Evolutionary conservation across 768 basidiomycete species (phyloP).

Genomic region (Xerocomus brunneocitrinus): DNA sequence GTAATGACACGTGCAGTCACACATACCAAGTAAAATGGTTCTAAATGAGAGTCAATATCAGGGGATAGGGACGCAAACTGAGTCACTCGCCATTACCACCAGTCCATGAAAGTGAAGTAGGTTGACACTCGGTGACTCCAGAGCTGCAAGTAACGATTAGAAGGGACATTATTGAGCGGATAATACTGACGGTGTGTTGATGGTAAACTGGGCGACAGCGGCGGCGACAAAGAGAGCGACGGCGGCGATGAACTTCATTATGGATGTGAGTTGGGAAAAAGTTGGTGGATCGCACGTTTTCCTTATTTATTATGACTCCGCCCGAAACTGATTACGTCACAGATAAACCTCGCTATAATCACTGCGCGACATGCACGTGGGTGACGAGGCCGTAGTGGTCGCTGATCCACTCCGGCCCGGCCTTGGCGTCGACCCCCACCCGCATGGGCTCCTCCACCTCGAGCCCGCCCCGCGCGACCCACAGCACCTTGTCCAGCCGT

Average conservation of each 20-base stretch:
- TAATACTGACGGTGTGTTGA: slow-evolving; percentile 70
- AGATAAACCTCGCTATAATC: slow-evolving; percentile 10
- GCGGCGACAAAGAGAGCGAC: slow-evolving; percentile 39
- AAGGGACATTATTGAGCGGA: neutral
- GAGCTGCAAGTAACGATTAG: slow-evolving; percentile 30
- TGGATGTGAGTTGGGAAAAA: slow-evolving; percentile 17
- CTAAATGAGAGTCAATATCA: slow-evolving; percentile 29
- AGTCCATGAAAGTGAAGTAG: slow-evolving; percentile 49
- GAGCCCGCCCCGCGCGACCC: slow-evolving; percentile 44
- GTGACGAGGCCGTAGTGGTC: slow-evolving; percentile 64
- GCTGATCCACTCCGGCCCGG: slow-evolving; percentile 48
- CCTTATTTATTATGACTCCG: slow-evolving; percentile 34
- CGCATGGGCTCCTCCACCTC: slow-evolving; percentile 49
- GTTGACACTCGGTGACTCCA: slow-evolving; percentile 53
- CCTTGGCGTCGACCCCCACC: slow-evolving; percentile 54
- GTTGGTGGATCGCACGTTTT: neutral
- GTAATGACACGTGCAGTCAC: neutral
- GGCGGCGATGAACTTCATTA: slow-evolving; percentile 46
- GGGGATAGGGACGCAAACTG: neutral
- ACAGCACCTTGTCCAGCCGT: slow-evolving; percentile 66
- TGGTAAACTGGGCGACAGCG: slow-evolving; percentile 45
- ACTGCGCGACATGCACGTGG: slow-evolving; percentile 30
- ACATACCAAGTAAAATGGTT: slow-evolving; percentile 63
- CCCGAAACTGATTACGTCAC: slow-evolving; percentile 19
- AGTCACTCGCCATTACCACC: slow-evolving; percentile 50